Evolutionary conservation across 441 rosid genomes (phyloP), one percentile per base, ranked within the genome.

Genomic region (Bocquillonia castaneifolia): DNA sequence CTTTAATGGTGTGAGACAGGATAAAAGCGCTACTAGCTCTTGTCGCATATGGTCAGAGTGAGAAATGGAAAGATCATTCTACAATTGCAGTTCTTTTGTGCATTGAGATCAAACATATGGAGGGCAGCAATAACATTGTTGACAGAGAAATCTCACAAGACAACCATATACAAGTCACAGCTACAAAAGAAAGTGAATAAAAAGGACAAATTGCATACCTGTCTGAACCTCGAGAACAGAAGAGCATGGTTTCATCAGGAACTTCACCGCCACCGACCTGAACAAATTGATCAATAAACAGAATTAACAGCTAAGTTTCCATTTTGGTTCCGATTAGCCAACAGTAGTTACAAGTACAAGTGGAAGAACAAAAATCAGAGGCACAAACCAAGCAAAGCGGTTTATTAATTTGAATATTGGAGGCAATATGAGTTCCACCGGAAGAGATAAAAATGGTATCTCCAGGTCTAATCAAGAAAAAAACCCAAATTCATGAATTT

Each of bases 161-260:
- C 61, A 63, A 61, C 20, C 62, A 58, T 14, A 13, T 26, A 69
- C 8, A 26, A 53, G 20, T n/a, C n/a, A n/a, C n/a, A n/a, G n/a
- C n/a, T n/a, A 51, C 6, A 47, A 3, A 25, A 48, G 28, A 63
- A 32, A 18, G 14, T 13, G 28, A 39, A 54, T n/a, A n/a, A 32
- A 17, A n/a, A 10, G 25, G 52, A 61, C 18, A 62, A n/a, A 42
- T 67, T 23, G 57, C 88, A 74, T 70, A 93, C 99, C 96, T 93
- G 83, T 93, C 97, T 63, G 99, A 86, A 78, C 93, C 97, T 77
- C 97, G 96, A 54, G 85, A 84, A 71, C 99, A 93, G 10, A 84
- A 51, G 23, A 94, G 87, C 44, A 82, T 88, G 50, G 99, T 91
- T 75, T 94, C 97, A 76, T 94, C 97, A 40, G 97, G 96, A 74